Evolutionary conservation across 176 grass and related monocot species (phyloP).

Genomic region (Cocos nucifera): DNA sequence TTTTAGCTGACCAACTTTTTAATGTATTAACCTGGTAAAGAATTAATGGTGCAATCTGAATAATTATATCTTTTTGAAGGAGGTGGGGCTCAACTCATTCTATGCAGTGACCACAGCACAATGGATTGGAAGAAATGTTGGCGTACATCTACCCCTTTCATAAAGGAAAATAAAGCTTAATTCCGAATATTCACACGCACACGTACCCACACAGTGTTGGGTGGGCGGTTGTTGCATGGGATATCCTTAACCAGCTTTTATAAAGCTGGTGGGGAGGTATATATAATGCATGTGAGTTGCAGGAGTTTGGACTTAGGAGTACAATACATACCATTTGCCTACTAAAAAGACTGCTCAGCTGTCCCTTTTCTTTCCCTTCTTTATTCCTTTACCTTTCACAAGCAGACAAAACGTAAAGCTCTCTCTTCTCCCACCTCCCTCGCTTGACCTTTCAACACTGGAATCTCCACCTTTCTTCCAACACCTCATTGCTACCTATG

Average conservation of each 20-base stretch:
- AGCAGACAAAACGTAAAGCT: constrained; percentile 7
- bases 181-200: constrained; percentile 33
- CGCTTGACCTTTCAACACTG: too few relatives aligned
- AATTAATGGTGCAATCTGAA: too few relatives aligned
- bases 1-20: too few relatives aligned
- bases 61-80: too few relatives aligned
- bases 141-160: too few relatives aligned
- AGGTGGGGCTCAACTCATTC: too few relatives aligned
- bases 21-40: too few relatives aligned
- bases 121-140: too few relatives aligned
- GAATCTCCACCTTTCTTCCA: too few relatives aligned
- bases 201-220: neutral
- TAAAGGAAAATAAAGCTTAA: constrained; percentile 41
- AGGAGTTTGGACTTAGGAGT: constrained; percentile 27
- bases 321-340: constrained; percentile 48
- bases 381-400: constrained; percentile 35
- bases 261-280: constrained; percentile 29
- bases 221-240: constrained; percentile 6
- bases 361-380: constrained; percentile 33
- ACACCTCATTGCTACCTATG: too few relatives aligned
- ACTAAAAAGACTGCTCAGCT: constrained; percentile 43
- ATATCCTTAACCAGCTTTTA: constrained; percentile 37
- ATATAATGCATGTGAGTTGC: constrained; percentile 29
- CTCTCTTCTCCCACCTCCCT: neutral
- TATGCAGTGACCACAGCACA: too few relatives aligned